A percentile compares a stretch with the other conserved stretches of the same genome.
Conservation (phyloP, 2,329 filamentous ascomycete species). For the Chaetomium globosum region DNA sequence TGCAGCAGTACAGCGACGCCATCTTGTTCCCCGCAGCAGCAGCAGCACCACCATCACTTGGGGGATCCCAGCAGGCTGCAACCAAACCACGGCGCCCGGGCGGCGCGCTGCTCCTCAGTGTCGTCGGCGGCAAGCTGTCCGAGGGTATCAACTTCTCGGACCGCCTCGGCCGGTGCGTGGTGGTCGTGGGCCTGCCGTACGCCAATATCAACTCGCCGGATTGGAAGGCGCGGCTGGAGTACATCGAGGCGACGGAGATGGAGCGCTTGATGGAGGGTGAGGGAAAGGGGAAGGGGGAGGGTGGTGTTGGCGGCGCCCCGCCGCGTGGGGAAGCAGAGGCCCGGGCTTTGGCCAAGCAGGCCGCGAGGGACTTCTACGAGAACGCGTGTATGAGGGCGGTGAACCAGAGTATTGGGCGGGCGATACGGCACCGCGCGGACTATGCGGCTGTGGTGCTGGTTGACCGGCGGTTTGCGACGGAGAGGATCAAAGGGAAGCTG, state of each 20-base stretch:
- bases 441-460: conserved; percentile 88
- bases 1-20: conserved; percentile 71
- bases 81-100: not conserved
- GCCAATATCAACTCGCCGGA: conserved; percentile 87
- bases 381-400: conserved; percentile 96
- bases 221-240: conserved; percentile 89
- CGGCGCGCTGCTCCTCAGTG: conserved; percentile 82
- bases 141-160: conserved; percentile 99
- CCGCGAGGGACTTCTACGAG: conserved; percentile 81
- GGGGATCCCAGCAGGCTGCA: not conserved
- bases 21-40: conserved; percentile 50
- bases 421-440: conserved; percentile 83
- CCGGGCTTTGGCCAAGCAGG: conserved; percentile 49
- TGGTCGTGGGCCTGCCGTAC: conserved; percentile 91
- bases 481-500: conserved; percentile 75
- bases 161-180: conserved; percentile 80
- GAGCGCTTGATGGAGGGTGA: conserved; percentile 40
- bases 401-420: conserved; percentile 93
- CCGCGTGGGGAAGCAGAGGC: not conserved
- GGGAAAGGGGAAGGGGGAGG: too few relatives aligned
- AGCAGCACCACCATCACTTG: not conserved
- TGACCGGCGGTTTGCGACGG: conserved; percentile 75
- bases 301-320: too few relatives aligned
- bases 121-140: conserved; percentile 91
- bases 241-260: conserved; percentile 68